Base-by-base conservation (phyloP, 371 early-diverging fungal species). In the Catenaria anguillulae region DNA sequence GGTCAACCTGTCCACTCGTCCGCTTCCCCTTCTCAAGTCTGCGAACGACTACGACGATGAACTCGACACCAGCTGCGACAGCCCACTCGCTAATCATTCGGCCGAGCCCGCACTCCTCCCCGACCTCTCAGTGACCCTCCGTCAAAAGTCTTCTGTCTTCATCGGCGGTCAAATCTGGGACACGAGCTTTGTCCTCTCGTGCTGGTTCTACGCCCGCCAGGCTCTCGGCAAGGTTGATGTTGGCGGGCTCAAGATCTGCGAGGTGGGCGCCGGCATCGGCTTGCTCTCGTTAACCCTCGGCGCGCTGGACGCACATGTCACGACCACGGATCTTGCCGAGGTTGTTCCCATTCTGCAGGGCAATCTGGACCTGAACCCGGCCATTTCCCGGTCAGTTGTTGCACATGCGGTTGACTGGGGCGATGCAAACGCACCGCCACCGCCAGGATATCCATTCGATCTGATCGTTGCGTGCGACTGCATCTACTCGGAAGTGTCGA, bases 401-500 rank as follows among this genome's bases (percentile, higher is more conserved):
- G 74, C 75, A 2, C 73, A 72, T 60, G 73, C 75, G 10, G 62
- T 76, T 23, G 65, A 75, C 29, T 78, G 78, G 78, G 69, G 70
- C 21, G 70, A 78, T 46, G n/a, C 26, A 12, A 8, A 1, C 29
- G 52, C 52, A 10, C 6, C 13, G 15, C 12, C 37, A 13, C 29
- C 31, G 33, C 68, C 64, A 60, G 63, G 73, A 33, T 66, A 69
- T 36, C 64, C 65, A n/a, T 74, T 74, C 64, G 78, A 78, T 60
- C 74, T 75, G 59, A 63, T 78, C 5, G 64, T 78, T 5, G 78
- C 78, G 0, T 75, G 75, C 55, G 78, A 78, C 63, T 78, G 78
- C 59, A 76, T 78, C 54, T 78, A 78, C 60, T 78, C 78, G 15
- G 78, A 78, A 61, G 75, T 77, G 24, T 75, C 76, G 60, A 75